These are phyloP conservation scores for Phytophthora megakarya DNA, from an alignment of 352 stramenopile species.

Conservation along the genomic window DNA sequence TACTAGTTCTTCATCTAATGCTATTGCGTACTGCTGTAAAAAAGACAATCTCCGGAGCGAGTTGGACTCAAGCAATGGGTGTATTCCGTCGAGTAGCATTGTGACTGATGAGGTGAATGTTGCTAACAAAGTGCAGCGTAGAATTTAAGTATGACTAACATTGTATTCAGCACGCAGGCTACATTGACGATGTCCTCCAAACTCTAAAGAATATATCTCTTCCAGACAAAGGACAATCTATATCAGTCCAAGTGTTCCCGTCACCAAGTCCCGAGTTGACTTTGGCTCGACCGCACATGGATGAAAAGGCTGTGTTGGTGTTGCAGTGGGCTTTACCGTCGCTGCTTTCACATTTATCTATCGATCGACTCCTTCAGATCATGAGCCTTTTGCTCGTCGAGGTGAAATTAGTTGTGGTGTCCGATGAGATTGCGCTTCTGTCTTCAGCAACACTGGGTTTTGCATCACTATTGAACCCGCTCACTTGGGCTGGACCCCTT, in stretches of 20 bases:
- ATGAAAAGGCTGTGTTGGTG: constrained; percentile 46
- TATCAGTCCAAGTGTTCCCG: constrained; percentile 31
- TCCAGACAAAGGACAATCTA: constrained; percentile 23
- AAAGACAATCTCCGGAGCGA: constrained; percentile 35
- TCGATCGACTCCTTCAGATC: constrained; percentile 50
- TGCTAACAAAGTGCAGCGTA: background rate
- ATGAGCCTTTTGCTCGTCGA: constrained; percentile 49
- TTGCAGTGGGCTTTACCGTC: constrained; percentile 55
- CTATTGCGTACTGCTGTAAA: background rate
- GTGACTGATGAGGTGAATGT: constrained; percentile 49
- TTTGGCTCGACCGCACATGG: constrained; percentile 34
- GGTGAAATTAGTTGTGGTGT: constrained; percentile 62
- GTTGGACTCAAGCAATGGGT: constrained; percentile 9
- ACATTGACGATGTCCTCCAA: constrained; percentile 40
- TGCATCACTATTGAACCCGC: constrained; percentile 47
- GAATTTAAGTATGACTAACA: background rate
- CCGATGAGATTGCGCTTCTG: constrained; percentile 45
- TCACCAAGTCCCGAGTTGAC: constrained; percentile 14
- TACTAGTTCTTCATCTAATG: background rate
- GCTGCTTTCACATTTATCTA: constrained; percentile 39
- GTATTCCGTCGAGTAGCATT: constrained; percentile 26
- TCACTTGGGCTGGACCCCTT: constrained; percentile 55
- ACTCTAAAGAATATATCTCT: constrained; percentile 28
- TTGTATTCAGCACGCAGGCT: constrained; percentile 40
- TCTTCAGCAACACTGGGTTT: constrained; percentile 50